Conservation (phyloP, 2,329 filamentous ascomycete species). For the Penicillium expansum region DNA sequence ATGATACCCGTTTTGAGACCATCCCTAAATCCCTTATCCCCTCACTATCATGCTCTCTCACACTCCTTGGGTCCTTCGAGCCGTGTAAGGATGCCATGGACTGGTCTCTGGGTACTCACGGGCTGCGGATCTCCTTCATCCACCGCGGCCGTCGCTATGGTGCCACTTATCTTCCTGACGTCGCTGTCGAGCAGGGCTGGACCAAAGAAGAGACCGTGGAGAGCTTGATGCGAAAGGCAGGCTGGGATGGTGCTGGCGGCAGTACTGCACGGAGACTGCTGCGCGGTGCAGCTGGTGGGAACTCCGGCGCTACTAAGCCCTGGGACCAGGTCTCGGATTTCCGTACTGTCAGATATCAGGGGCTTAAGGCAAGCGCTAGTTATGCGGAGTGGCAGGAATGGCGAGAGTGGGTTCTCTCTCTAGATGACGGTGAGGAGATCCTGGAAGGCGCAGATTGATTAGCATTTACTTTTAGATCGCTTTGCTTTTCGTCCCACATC, state of each 20-base stretch:
- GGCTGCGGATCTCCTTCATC: constrained; percentile 81
- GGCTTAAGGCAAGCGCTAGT: constrained; percentile 68
- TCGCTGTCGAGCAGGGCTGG: constrained; percentile 91
- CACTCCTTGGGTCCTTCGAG: constrained; percentile 83
- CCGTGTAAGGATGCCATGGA: constrained; percentile 69
- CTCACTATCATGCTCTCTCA: constrained; percentile 60
- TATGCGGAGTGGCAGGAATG: constrained; percentile 77
- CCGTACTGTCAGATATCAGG: constrained; percentile 80
- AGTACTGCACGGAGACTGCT: constrained; percentile 39
- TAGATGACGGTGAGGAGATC: constrained; percentile 31
- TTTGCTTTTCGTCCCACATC: neutral
- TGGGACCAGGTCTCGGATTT: constrained; percentile 76
- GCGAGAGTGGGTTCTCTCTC: constrained; percentile 64
- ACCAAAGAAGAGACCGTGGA: constrained; percentile 86
- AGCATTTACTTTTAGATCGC: neutral
- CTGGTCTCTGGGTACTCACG: constrained; percentile 84
- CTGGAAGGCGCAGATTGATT: constrained; percentile 15
- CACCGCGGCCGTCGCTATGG: constrained; percentile 71
- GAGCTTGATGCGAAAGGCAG: constrained; percentile 90
- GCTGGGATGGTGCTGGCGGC: constrained; percentile 67
- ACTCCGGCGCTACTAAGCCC: constrained; percentile 31
- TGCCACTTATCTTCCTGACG: constrained; percentile 88
- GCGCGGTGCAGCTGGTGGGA: constrained; percentile 37
- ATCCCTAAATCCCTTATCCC: constrained; percentile 52
- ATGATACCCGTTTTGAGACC: constrained; percentile 61